phyloP scores from a whole-genome alignment of 2,329 filamentous ascomycete species.

The Aspergillus sp. region DNA sequence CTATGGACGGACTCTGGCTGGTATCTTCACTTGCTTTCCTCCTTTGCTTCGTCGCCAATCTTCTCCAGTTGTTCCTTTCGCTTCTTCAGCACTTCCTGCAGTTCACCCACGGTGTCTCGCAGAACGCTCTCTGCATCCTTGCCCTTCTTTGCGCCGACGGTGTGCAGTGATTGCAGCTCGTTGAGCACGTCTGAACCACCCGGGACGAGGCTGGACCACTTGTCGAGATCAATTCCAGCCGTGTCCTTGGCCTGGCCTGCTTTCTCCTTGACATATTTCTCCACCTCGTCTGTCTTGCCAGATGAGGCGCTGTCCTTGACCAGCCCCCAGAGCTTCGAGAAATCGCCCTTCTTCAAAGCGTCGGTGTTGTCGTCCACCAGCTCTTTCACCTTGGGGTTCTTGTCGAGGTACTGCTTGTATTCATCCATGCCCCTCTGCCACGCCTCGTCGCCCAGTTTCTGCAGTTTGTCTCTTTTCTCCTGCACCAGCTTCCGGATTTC shows the following conservation, averaged over 20 bases:
- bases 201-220: constrained; percentile 66
- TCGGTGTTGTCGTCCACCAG: constrained; percentile 70
- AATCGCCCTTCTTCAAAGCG: constrained; percentile 65
- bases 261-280: constrained; percentile 61
- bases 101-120: constrained; percentile 60
- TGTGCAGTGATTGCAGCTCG: constrained; percentile 64
- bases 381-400: constrained; percentile 74
- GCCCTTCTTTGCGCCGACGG: constrained; percentile 66
- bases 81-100: constrained; percentile 22
- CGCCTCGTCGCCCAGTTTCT: constrained; percentile 68
- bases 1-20: no score
- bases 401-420: constrained; percentile 70
- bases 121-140: constrained; percentile 67
- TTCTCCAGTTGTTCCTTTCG: constrained; percentile 22
- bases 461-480: constrained; percentile 67
- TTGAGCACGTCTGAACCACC: constrained; percentile 63
- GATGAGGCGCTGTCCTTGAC: constrained; percentile 62
- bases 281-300: constrained; percentile 59
- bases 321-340: constrained; percentile 62
- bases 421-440: constrained; percentile 72
- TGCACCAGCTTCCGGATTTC: constrained; percentile 63
- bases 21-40: constrained; percentile 14
- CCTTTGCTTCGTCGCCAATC: constrained; percentile 19
- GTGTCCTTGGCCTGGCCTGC: constrained; percentile 57
- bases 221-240: constrained; percentile 53